Evolutionary conservation across 441 rosid species (phyloP), one percentile per base, ranked within the genome.

Genomic region (Syzygium malaccense): DNA sequence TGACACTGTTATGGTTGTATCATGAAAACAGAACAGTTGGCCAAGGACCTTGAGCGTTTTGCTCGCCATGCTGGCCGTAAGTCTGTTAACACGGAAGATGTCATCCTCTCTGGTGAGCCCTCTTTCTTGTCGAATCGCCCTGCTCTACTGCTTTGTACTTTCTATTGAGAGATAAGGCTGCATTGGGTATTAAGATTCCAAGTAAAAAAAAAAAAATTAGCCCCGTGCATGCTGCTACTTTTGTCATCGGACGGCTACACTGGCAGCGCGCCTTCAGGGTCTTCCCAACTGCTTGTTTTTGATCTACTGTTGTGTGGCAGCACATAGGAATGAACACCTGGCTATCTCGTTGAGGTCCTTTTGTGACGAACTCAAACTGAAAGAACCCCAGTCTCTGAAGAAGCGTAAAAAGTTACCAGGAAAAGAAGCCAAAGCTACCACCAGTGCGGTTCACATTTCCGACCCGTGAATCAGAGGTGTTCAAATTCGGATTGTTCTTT

Each of bases 61-160:
- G 97, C 98, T 56, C 99, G 94, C 89, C 99, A 97, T 90, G 98
- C 95, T 88, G 96, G 98, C 86, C 98, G 98, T 83, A 97, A 96
- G 92, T 90, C 94, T 87, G 97, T 96, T 48, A 94, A 93, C 88
- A 94, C 93, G 94, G 98, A 96, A 51, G 99, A 97, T 90, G 98
- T 95, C 91, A 92, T 96, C 87, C 96, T 96, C 88, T 91, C 95
- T 25, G 95, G 99, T 96, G 91, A 91, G 90, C 91, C 84, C 85
- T 58, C 51, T 30, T 45, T 9, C 48, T 56, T 19, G 57, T 33
- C 64, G 75, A 19, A 64, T 88, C 10, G 54, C 7, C 64, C 56
- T 71, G n/a, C 30, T 55, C 55, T 55, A n/a, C 12, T 51, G 45
- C 83, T 23, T 75, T 58, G 6, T 26, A 28, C n/a, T 26, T 11